Base-by-base conservation (phyloP, 495 filamentous ascomycete species). In the Letharia lupina region DNA sequence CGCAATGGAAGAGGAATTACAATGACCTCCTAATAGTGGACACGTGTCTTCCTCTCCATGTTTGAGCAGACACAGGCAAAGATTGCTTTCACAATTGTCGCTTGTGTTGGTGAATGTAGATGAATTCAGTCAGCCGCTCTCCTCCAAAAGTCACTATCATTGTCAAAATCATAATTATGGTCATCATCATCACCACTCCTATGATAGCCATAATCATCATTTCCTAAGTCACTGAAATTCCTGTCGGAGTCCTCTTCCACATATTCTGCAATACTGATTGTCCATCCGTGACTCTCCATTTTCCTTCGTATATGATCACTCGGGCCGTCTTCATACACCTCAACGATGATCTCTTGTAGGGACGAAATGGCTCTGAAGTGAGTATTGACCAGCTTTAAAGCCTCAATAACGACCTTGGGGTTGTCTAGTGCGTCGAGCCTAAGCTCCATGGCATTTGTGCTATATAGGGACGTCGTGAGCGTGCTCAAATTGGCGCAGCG, bases 111-210 rank as follows among this genome's bases (percentile, higher is more conserved):
- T 15, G 41, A 28, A 28, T 15, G 41, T 13, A 44, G 41, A 44
- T 15, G 41, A 15, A 44, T 44, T 44, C 41, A 44, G 41, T 44
- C 41, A 3, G 41, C 54, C 31, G 28, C 54, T 58, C 54, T 58
- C 37, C 54, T 58, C 54, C 54, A 58, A 58, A 58, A 58, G 54
- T 31, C 54, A 58, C 28, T 31, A 58, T 58, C 54, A 58, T 58
- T 58, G 54, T 58, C 54, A 58, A 58, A 35, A 23, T 58, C 54
- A 58, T 58, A 58, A 35, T 58, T 10, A 4, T 37, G 8, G 35
- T 58, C 54, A 37, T 37, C 31, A 33, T 11, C 9, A 37, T 33
- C 37, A 12, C 35, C 31, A 58, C 31, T 58, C 28, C 54, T 37
- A 31, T 11, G 7, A 35, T 31, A 16, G 54, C 31, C 54, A 12